Evolutionary conservation across 192 early-diverging fungal species (phyloP), one percentile per base, ranked within the genome.

Genomic region (Dissophora globulifera): DNA sequence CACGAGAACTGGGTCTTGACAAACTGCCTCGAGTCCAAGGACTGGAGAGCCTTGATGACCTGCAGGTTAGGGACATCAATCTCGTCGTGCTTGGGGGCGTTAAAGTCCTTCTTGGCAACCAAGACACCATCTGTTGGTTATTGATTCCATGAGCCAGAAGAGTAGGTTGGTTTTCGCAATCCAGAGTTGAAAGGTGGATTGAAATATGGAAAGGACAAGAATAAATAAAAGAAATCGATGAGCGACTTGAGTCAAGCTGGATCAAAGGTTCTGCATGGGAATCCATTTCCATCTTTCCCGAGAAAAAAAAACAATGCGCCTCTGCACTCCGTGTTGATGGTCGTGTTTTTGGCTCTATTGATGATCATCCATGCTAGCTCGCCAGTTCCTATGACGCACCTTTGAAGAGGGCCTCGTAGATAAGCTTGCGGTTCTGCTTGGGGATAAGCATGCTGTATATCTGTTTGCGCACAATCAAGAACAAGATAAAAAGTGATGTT

Each of bases 11-110:
- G 92, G 66, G 92, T 93, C 85, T 93, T 94, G 82, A 99, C 96
- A 62, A 81, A 93, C 69, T 93, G 94, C 78, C 89, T 90, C 52
- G 97, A 99, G 81, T 88, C 85, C 80, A 99, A 89, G 60, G 93
- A 94, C 89, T 99, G 96, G 72, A 97, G 91, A 64, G 95, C 93
- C 93, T 97, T 99, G 89, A 99, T 96, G 81, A 99, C 97, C 79
- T 99, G 88, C 27, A 99, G 86, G 92, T 99, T 99, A 59, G 95
- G 94, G 51, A 99, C 95, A 75, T 95, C 90, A 78, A 99, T 89
- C 67, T 99, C 95, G 62, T 88, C 82, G 90, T 99, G 97, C 84
- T 93, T 94, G 75, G 93, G 85, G 81, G 88, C 88, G 84, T 99
- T 95, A 91, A 87, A 97, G 89, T 99, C 96, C 91, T 99, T 98